Percentiles rank a stretch among this genome's conserved stretches.
phyloP scores from a whole-genome alignment of 2,329 filamentous ascomycete species.

The Phialocephala subalpina region DNA sequence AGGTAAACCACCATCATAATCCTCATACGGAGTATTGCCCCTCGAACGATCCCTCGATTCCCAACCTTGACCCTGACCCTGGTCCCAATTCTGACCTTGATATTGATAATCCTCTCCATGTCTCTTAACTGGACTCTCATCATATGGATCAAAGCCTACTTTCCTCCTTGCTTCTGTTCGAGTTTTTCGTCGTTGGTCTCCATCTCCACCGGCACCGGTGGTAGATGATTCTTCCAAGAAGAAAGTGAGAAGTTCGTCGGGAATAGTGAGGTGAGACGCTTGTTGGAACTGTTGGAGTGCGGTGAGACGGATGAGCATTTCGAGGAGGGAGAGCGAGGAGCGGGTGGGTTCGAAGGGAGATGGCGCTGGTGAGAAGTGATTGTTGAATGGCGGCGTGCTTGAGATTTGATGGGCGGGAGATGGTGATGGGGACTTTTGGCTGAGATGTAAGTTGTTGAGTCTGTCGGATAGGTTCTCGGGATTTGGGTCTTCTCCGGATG shows the following conservation, averaged over 20 bases:
- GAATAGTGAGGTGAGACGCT: constrained; percentile 73
- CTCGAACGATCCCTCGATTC: constrained; percentile 27
- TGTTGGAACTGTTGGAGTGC: constrained; percentile 80
- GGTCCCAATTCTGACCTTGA: constrained; percentile 34
- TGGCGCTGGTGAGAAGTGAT: not conserved
- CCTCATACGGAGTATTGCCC: constrained; percentile 35
- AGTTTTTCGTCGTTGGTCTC: constrained; percentile 65
- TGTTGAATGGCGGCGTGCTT: constrained; percentile 6
- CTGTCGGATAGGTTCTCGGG: constrained; percentile 26
- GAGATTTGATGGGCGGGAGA: constrained; percentile 19
- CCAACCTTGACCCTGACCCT: constrained; percentile 32
- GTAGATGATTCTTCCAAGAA: constrained; percentile 74
- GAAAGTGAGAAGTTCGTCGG: constrained; percentile 77
- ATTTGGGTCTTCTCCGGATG: constrained; percentile 26
- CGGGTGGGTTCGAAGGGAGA: constrained; percentile 60
- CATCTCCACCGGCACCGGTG: constrained; percentile 69
- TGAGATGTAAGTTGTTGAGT: constrained; percentile 38
- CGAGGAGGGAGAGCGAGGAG: constrained; percentile 74
- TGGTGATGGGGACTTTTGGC: constrained; percentile 33
- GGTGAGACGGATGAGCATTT: constrained; percentile 75
- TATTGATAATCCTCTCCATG: constrained; percentile 70
- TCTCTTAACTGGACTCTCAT: constrained; percentile 72
- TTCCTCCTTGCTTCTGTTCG: constrained; percentile 66
- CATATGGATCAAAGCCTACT: constrained; percentile 76
- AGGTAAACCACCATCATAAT: constrained; percentile 24